Evolutionary conservation across 768 basidiomycete species (phyloP).

Genomic region (Candolleomyces aberdarensis): DNA sequence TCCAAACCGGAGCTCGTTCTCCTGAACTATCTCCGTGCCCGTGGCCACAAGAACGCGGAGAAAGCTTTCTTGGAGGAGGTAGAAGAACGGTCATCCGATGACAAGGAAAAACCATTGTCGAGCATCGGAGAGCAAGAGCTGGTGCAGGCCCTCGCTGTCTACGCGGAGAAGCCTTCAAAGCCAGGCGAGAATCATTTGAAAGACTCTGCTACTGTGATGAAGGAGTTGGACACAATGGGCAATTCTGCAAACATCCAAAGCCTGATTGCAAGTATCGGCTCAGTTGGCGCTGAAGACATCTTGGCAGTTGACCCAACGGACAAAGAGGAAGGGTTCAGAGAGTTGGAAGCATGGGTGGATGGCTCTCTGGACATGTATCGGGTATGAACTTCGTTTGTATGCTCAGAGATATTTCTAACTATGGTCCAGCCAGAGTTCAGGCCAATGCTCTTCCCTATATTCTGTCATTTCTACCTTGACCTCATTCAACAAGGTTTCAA

Average conservation of each 20-base stretch:
- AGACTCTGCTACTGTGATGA: conserved; percentile 60
- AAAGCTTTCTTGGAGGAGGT: conserved; percentile 45
- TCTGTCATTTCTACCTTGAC: conserved; percentile 96
- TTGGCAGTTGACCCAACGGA: conserved; percentile 80
- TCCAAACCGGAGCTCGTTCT: conserved; percentile 41
- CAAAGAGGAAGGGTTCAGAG: conserved; percentile 81
- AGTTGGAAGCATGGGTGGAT: conserved; percentile 86
- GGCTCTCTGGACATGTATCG: conserved; percentile 90
- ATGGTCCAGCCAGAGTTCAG: conserved; percentile 84
- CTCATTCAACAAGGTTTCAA: conserved; percentile 88
- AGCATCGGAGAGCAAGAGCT: conserved; percentile 47
- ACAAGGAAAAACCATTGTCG: conserved; percentile 40
- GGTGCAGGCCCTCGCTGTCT: conserved; percentile 58
- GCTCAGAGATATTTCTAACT: background rate
- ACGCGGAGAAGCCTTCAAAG: conserved; percentile 62
- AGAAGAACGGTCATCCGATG: conserved; percentile 40
- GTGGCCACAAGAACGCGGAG: conserved; percentile 47
- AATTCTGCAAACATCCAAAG: conserved; percentile 72
- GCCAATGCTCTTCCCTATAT: conserved; percentile 92
- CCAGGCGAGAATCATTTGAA: conserved; percentile 71
- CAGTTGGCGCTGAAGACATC: conserved; percentile 79
- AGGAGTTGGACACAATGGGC: conserved; percentile 66
- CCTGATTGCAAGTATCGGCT: conserved; percentile 73
- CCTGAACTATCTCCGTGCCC: conserved; percentile 46
- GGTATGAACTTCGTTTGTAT: conserved; percentile 39